Percentiles rank a stretch among this genome's conserved stretches.
Conservation (phyloP, 2,329 filamentous ascomycete genomes). For the Fusarium sp. region DNA sequence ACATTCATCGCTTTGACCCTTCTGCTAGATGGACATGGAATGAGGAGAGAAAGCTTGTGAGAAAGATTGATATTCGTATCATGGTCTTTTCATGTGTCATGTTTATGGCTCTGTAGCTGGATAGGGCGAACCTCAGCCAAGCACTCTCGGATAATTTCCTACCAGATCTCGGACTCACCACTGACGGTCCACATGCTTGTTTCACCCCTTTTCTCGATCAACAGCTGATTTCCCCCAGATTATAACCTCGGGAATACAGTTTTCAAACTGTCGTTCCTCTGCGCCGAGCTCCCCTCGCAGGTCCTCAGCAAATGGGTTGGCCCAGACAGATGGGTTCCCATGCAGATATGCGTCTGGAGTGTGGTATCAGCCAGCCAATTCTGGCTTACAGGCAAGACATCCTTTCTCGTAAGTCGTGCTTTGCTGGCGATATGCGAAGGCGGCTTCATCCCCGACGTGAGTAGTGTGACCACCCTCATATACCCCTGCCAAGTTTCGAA, state of each 20-base stretch:
- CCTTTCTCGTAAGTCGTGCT: constrained; percentile 22
- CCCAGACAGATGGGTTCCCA: constrained; percentile 70
- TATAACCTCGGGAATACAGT: constrained; percentile 51
- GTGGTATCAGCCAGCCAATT: constrained; percentile 13
- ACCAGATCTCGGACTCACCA: constrained; percentile 55
- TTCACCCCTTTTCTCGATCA: no score
- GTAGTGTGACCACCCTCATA: constrained; percentile 1
- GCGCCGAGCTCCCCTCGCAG: constrained; percentile 66
- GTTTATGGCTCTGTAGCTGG: constrained; percentile 59
- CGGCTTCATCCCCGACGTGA: constrained; percentile 34
- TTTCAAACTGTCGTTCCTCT: constrained; percentile 49
- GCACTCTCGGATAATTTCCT: constrained; percentile 63
- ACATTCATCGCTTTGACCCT: constrained; percentile 61
- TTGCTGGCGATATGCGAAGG: constrained; percentile 32
- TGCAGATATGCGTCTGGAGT: constrained; percentile 68
- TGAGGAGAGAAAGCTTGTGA: constrained; percentile 38
- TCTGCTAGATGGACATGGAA: constrained; percentile 56
- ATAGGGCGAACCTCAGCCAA: constrained; percentile 60
- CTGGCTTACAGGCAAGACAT: constrained; percentile 21
- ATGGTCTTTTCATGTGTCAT: constrained; percentile 61
- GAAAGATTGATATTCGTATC: constrained; percentile 47
- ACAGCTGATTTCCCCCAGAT: constrained; percentile 34
- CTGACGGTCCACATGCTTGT: constrained; percentile 48
- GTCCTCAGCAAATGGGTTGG: constrained; percentile 69
- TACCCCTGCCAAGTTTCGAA: neutral